Conservation (phyloP, 495 filamentous ascomycete genomes). For the Chlorociboria aeruginascens region DNA sequence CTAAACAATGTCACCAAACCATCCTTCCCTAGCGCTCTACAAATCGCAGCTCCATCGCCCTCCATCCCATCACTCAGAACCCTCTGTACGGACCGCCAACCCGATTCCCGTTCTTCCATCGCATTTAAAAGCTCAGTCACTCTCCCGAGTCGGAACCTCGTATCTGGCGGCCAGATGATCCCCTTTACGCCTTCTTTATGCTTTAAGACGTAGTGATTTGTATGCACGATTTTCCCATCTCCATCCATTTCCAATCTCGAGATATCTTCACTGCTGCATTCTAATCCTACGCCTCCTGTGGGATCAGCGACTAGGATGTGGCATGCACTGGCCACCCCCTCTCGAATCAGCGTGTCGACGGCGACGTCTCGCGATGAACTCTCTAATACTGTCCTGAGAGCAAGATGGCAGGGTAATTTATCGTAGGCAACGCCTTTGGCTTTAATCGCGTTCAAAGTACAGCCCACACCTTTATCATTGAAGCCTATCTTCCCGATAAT, state of each 20-base stretch:
- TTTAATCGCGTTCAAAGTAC: conserved; percentile 55
- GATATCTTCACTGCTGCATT: conserved; percentile 44
- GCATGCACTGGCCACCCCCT: conserved; percentile 47
- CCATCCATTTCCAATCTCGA: conserved; percentile 35
- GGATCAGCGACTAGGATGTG: conserved; percentile 50
- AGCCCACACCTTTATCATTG: conserved; percentile 49
- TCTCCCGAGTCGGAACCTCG: conserved; percentile 5
- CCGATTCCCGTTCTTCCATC: conserved; percentile 2
- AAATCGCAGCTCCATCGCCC: conserved; percentile 11
- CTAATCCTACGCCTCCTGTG: conserved; percentile 40
- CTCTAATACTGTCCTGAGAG: conserved; percentile 47
- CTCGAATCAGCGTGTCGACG: conserved; percentile 32
- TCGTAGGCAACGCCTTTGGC: conserved; percentile 42
- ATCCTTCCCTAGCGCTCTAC: neutral
- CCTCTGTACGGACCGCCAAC: neutral
- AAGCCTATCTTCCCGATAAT: conserved; percentile 66
- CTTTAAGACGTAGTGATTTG: conserved; percentile 45
- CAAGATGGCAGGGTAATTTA: conserved; percentile 51
- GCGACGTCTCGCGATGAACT: conserved; percentile 38
- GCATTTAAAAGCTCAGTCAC: conserved; percentile 7
- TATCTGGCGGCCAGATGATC: conserved; percentile 18
- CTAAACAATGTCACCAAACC: conserved; percentile 30
- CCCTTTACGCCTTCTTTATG: conserved; percentile 10
- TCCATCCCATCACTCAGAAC: conserved; percentile 10
- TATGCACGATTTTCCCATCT: conserved; percentile 40